Evolutionary conservation across 306 rosid genomes (phyloP), one percentile per base, ranked within the genome.

Genomic region (Heteromeles arbutifolia): DNA sequence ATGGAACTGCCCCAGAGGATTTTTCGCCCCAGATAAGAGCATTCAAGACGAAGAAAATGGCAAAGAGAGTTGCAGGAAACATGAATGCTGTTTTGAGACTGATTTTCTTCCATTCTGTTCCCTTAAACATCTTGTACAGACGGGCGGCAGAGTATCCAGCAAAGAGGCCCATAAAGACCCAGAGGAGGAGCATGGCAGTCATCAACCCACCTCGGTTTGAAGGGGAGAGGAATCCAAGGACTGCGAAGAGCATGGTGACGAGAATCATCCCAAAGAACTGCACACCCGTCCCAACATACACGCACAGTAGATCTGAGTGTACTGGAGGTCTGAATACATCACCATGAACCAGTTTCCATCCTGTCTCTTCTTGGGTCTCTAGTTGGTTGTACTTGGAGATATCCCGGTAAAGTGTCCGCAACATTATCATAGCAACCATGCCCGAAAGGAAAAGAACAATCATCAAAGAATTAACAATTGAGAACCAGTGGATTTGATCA

Each of bases 401-500:
- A 78, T 93, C 98, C 26, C 97, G 93, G 86, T 93, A 93, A 9
- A 91, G 98, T 8, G 98, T 93, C 74, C 98, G 86, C 90, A 93
- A 67, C 98, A 93, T 93, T 81, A 93, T 93, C 97, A 93, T 91
- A 52, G 98, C 98, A 71, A 91, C 96, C 96, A 93, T 93, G 65
- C 97, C 96, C 14, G 93, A 93, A 13, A 93, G 89, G 86, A 93
- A 93, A 76, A 91, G 90, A 26, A 93, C 97, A 78, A 91, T 93
- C 98, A 93, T 90, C 71, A 90, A 69, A 26, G 98, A 93, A 71
- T 91, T 93, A 19, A 93, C 85, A 34, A 93, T 93, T 48, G 98
- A 93, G 81, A 93, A 93, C 98, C 97, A 93, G 80, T 93, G 98
- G 85, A 93, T 91, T 82, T 93, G 97, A 72, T 93, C 97, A 79